These are phyloP conservation scores for Pyricularia sp. DNA, from an alignment of 2,329 filamentous ascomycete species.

Conservation along the genomic window DNA sequence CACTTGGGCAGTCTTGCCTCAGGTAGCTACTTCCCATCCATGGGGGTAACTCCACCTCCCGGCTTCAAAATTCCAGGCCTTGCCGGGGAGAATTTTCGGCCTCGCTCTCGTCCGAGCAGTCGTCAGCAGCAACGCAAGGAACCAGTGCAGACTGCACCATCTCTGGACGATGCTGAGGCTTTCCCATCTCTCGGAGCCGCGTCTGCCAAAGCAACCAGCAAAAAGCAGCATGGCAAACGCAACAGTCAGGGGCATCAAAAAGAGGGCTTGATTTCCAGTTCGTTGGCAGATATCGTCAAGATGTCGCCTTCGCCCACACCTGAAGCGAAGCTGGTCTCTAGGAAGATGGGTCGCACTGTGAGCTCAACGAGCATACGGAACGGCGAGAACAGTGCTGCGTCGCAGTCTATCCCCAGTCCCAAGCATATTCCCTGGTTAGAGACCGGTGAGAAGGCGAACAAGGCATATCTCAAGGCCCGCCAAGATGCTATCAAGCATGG, in stretches of 20 bases:
- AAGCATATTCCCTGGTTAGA: constrained; percentile 95
- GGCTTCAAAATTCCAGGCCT: constrained; percentile 51
- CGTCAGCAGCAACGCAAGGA: constrained; percentile 48
- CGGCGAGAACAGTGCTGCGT: constrained; percentile 67
- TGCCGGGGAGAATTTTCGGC: constrained; percentile 48
- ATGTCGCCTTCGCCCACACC: constrained; percentile 81
- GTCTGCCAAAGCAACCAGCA: constrained; percentile 53
- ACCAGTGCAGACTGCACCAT: constrained; percentile 53
- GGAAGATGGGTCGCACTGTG: constrained; percentile 48
- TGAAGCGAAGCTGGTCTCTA: constrained; percentile 39
- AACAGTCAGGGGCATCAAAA: constrained; percentile 68
- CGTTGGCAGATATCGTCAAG: constrained; percentile 85
- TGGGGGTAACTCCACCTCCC: constrained; percentile 51
- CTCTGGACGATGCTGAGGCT: constrained; percentile 87
- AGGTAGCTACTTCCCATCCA: constrained; percentile 38
- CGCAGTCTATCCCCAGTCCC: constrained; percentile 72
- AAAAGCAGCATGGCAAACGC: constrained; percentile 88
- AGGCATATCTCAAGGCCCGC: constrained; percentile 86
- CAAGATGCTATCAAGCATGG: constrained; percentile 96
- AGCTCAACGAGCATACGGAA: constrained; percentile 50
- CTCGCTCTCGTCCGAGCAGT: constrained; percentile 74
- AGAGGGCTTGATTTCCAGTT: constrained; percentile 57
- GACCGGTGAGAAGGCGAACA: constrained; percentile 81
- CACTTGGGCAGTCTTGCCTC: constrained; percentile 39
- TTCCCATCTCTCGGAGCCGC: constrained; percentile 81